These are phyloP conservation scores for Mycena vulgaris DNA, from an alignment of 768 basidiomycete genomes.

Conservation along the genomic window DNA sequence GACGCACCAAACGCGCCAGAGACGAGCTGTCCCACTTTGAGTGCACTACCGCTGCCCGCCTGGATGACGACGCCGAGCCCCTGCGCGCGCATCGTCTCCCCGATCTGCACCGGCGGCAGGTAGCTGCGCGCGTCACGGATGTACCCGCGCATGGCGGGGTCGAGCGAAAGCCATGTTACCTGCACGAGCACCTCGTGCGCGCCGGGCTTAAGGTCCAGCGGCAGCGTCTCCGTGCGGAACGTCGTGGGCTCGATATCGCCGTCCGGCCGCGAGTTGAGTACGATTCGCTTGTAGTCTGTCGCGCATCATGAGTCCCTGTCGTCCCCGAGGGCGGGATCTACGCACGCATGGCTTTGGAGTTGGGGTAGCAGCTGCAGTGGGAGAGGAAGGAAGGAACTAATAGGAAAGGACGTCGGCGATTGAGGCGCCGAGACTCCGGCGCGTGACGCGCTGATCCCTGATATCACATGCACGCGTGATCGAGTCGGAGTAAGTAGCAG, in stretches of 20 bases:
- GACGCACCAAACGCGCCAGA: constrained; percentile 71
- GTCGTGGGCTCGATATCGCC: constrained; percentile 80
- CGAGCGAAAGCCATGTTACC: constrained; percentile 84
- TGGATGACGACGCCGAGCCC: constrained; percentile 79
- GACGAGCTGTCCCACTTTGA: constrained; percentile 81
- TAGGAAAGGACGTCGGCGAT: not conserved
- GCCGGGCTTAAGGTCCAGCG: constrained; percentile 68
- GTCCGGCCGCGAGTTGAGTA: constrained; percentile 82
- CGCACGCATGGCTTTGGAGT: constrained; percentile 21
- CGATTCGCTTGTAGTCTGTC: constrained; percentile 72
- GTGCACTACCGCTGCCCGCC: constrained; percentile 66
- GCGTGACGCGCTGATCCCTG: not conserved
- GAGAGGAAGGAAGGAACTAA: no score
- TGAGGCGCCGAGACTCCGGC: no score
- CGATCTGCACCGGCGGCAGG: constrained; percentile 79
- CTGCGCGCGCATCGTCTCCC: constrained; percentile 83
- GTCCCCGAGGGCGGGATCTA: not conserved
- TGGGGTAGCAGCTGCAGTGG: not conserved
- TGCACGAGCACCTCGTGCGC: constrained; percentile 76
- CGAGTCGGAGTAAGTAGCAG: not conserved
- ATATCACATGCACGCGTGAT: constrained; percentile 6
- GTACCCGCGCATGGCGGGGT: constrained; percentile 93
- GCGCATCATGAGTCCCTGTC: not conserved
- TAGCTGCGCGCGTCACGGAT: constrained; percentile 82
- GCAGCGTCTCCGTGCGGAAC: constrained; percentile 73